These are phyloP conservation scores for Candida tibetensis DNA, from an alignment of 805 yeast species.

Conservation along the genomic window DNA sequence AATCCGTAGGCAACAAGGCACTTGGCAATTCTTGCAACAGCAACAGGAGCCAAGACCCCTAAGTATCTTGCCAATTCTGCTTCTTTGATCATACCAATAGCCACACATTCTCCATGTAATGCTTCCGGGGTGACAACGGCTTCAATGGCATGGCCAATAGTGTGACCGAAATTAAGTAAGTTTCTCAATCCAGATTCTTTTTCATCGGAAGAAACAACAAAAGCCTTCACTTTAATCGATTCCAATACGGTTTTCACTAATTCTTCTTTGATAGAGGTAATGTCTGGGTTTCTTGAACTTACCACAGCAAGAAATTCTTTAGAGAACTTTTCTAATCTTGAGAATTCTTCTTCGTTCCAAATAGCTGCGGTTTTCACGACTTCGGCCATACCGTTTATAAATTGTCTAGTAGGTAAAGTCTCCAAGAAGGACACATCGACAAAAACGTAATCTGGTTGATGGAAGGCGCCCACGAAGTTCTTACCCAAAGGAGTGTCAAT, in stretches of 20 bases:
- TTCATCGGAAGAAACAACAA: conserved; percentile 90
- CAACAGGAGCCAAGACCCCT: conserved; percentile 86
- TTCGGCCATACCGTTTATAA: conserved; percentile 97
- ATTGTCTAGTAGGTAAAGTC: conserved; percentile 88
- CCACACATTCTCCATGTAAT: conserved; percentile 97
- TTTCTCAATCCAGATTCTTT: conserved; percentile 94
- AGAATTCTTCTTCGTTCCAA: conserved; percentile 89
- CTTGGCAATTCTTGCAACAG: conserved; percentile 84
- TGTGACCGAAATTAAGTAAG: conserved; percentile 90
- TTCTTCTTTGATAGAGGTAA: conserved; percentile 67
- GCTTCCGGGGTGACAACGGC: conserved; percentile 97
- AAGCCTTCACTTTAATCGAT: conserved; percentile 87
- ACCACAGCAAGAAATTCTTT: conserved; percentile 67
- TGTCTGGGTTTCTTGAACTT: conserved; percentile 42
- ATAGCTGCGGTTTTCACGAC: conserved; percentile 97
- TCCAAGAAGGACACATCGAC: conserved; percentile 85
- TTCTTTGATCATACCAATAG: conserved; percentile 92
- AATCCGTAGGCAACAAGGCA: conserved; percentile 82
- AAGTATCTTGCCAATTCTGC: conserved; percentile 93
- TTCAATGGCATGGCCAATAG: conserved; percentile 97
- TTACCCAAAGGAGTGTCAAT: conserved; percentile 96
- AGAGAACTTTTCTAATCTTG: conserved; percentile 77
- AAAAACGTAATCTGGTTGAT: conserved; percentile 90
- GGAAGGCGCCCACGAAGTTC: conserved; percentile 93
- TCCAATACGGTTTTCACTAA: conserved; percentile 77